Conservation (phyloP, 179 eudicot genomes). For the Sideroxylon spinosum region DNA sequence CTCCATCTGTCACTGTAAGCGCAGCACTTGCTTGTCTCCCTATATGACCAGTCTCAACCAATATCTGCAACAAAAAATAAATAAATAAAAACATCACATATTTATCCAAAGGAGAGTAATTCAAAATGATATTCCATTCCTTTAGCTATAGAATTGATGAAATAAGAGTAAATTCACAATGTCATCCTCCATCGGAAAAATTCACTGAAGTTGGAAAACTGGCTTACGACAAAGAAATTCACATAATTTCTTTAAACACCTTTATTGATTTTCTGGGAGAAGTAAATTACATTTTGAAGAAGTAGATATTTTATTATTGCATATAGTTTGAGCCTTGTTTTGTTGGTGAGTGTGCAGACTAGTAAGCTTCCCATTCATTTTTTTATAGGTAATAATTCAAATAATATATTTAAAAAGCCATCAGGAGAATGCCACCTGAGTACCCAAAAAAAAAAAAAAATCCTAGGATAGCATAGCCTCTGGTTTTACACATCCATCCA, state of each 20-base stretch:
- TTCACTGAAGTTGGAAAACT: background rate
- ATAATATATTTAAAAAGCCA: too few species aligned
- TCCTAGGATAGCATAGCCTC: too few species aligned
- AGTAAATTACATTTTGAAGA: background rate
- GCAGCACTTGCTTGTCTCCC: slow-evolving; percentile 99
- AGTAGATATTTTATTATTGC: background rate
- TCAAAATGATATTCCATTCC: background rate
- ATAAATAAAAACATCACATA: slow-evolving; percentile 26
- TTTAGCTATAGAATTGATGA: background rate
- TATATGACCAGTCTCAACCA: slow-evolving; percentile 93
- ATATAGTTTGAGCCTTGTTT: background rate
- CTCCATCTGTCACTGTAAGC: slow-evolving; percentile 96
- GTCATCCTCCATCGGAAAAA: background rate
- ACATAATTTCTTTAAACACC: too few species aligned
- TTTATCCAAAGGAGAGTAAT: background rate
- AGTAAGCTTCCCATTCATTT: background rate
- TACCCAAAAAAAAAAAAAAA: too few species aligned
- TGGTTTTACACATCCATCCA: too few species aligned
- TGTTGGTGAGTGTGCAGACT: background rate
- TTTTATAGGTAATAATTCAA: too few species aligned
- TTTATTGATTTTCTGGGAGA: background rate
- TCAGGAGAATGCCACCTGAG: too few species aligned
- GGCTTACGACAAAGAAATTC: background rate
- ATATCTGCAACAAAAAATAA: slow-evolving; percentile 37
- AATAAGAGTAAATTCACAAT: background rate